phyloP scores from a whole-genome alignment of 306 rosid genomes.

The Canavalia ensiformis region DNA sequence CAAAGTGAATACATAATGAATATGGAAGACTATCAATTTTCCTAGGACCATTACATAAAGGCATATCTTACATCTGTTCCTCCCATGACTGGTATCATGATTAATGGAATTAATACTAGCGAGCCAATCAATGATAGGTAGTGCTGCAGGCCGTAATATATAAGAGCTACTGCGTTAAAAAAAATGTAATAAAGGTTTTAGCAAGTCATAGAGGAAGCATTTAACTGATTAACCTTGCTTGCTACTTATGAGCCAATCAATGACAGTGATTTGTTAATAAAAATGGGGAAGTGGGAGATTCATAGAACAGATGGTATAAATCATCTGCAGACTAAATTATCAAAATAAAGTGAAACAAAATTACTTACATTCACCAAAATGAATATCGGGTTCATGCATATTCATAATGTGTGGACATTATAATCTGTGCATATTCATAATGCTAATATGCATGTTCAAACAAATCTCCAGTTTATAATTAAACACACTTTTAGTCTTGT shows the following conservation, averaged over 20 bases:
- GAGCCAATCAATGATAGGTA: constrained; percentile 93
- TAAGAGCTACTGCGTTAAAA: constrained; percentile 71
- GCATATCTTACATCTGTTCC: constrained; percentile 82
- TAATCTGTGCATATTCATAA: too few relatives aligned
- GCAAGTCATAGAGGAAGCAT: constrained; percentile 41
- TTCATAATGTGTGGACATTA: neutral
- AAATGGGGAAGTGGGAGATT: neutral
- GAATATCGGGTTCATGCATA: neutral
- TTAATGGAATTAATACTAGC: constrained; percentile 76
- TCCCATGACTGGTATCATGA: constrained; percentile 86
- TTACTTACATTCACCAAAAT: neutral
- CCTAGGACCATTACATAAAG: constrained; percentile 13
- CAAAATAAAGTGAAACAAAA: constrained; percentile 19
- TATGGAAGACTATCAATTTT: constrained; percentile 27
- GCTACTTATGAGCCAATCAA: neutral
- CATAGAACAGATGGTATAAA: neutral
- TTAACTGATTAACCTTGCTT: constrained; percentile 12
- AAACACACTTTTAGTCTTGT: neutral
- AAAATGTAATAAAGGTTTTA: neutral
- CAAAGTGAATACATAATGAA: constrained; percentile 30
- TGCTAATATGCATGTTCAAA: too few relatives aligned
- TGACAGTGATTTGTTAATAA: neutral
- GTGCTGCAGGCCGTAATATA: constrained; percentile 89
- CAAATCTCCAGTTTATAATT: neutral
- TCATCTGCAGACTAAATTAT: neutral